These are phyloP conservation scores for Mortierella alpina DNA, from an alignment of 192 early-diverging fungal genomes.

Conservation along the genomic window DNA sequence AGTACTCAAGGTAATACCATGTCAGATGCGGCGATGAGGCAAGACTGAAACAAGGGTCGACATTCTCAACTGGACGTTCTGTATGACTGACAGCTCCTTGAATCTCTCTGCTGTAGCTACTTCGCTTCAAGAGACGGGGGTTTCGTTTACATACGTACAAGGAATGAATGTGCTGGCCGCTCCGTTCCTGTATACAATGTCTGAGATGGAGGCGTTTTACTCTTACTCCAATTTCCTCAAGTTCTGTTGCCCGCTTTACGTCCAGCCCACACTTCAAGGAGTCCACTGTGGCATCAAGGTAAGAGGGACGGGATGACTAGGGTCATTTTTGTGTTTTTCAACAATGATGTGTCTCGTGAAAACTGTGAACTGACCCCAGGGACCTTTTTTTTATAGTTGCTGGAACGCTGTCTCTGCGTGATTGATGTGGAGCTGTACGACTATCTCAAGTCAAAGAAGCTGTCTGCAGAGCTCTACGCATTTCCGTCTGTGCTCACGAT, in stretches of 20 bases:
- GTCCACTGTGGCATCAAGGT: conserved; percentile 92
- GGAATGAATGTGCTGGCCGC: conserved; percentile 95
- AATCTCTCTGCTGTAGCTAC: conserved; percentile 14
- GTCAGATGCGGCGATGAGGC: background rate
- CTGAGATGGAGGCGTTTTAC: conserved; percentile 92
- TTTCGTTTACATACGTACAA: conserved; percentile 85
- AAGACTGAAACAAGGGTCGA: background rate
- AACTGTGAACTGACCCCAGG: background rate
- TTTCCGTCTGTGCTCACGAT: conserved; percentile 93
- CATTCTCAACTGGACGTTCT: conserved; percentile 2
- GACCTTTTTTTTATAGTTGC: conserved; percentile 62
- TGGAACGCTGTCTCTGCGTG: conserved; percentile 82
- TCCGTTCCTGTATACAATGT: conserved; percentile 92
- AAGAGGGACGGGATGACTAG: background rate
- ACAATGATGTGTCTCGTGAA: background rate
- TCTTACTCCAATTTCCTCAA: conserved; percentile 89
- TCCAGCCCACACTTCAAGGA: conserved; percentile 88
- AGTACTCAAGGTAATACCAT: conserved; percentile 74
- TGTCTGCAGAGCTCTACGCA: conserved; percentile 86
- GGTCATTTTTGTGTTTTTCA: conserved; percentile 2
- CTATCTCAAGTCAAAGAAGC: conserved; percentile 75
- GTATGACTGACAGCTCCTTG: background rate
- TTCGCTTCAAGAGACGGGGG: conserved; percentile 52
- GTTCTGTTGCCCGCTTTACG: conserved; percentile 91
- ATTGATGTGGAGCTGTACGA: conserved; percentile 80